A percentile compares a stretch with the other conserved stretches of the same genome.
These are phyloP conservation scores for Tolypocladium ophioglossoides DNA, from an alignment of 2,329 filamentous ascomycete genomes.

Conservation along the genomic window DNA sequence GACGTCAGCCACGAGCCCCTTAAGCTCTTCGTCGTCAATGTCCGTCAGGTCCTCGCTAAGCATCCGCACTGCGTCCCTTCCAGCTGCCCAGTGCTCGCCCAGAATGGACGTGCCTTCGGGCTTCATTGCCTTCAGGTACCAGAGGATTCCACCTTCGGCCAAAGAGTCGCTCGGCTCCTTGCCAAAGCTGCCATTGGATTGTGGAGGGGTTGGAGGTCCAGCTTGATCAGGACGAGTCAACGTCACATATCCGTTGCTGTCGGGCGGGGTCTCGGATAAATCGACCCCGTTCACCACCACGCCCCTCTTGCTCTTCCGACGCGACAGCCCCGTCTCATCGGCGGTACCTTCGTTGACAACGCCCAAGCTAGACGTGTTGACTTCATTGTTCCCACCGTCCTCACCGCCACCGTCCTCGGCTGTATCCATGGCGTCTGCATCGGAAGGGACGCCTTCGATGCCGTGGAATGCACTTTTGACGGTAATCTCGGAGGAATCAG, in stretches of 20 bases:
- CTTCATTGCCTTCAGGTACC: conserved; percentile 78
- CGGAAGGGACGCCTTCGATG: conserved; percentile 15
- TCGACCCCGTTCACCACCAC: conserved; percentile 9
- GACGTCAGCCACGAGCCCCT: conserved; percentile 51
- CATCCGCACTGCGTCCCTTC: conserved; percentile 52
- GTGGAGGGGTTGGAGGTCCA: conserved; percentile 55
- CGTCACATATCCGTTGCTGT: conserved; percentile 33
- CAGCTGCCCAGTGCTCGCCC: conserved; percentile 54
- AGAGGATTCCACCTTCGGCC: conserved; percentile 68
- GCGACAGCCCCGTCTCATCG: conserved; percentile 7
- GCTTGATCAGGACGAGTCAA: conserved; percentile 18
- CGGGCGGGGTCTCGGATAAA: conserved; percentile 34
- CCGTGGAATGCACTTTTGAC: conserved; percentile 21
- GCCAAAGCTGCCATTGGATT: conserved; percentile 48
- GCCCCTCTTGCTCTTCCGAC: conserved; percentile 13
- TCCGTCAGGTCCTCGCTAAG: conserved; percentile 86
- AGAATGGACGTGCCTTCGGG: conserved; percentile 69
- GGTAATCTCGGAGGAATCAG: conserved; percentile 35
- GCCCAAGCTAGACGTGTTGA: conserved; percentile 30
- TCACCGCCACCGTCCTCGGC: conserved; percentile 26
- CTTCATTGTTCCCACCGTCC: conserved; percentile 32
- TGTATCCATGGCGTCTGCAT: conserved; percentile 23
- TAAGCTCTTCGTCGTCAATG: conserved; percentile 81
- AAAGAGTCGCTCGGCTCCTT: conserved; percentile 42
- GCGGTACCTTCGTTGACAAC: conserved; percentile 11